Evolutionary conservation across 306 rosid species (phyloP), one percentile per base, ranked within the genome.

Genomic region (Casuarina glauca): DNA sequence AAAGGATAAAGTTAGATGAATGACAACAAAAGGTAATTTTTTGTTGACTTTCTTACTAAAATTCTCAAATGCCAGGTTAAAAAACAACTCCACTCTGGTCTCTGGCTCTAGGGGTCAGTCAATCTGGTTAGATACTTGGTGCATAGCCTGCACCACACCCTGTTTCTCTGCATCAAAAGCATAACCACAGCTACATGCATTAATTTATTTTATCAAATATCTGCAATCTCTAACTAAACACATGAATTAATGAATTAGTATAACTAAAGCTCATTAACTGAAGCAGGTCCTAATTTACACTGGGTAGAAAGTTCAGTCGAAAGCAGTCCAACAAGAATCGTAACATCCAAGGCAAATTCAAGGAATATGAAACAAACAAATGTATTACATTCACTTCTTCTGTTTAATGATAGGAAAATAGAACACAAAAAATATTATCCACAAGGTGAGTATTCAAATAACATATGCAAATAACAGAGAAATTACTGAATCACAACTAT

Each of bases 81-180:
- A 89, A 84, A 86, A 88, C 77, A 88, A 88, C 93, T 88, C 91
- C 93, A 82, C 85, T 84, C 88, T 82, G 91, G 87, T 82, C 91
- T 84, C 91, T 84, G 91, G 90, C 88, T 93, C 84, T 90, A 92
- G 84, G 91, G 92, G 91, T 88, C 91, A 95, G 90, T 88, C 91
- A 94, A 76, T 92, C 92, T 90, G 93, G 89, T 95, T 91, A 93
- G 83, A 76, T 81, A 83, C 87, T 89, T 88, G 96, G 97, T 92
- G 96, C 97, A 87, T 88, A 82, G 88, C 87, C 90, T 86, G 92
- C 93, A 91, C 96, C 89, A 84, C 83, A 87, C 81, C 89, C 88
- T 87, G 89, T 83, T 89, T 85, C 88, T 92, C 99, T 95, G 99
- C 99, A 96, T 87, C 93, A 88, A 88, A 91, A 96, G 93, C 94